A percentile compares a stretch with the other conserved stretches of the same genome.
These are phyloP conservation scores for Pyricularia sp. DNA, from an alignment of 2,329 filamentous ascomycete genomes.

Conservation along the genomic window DNA sequence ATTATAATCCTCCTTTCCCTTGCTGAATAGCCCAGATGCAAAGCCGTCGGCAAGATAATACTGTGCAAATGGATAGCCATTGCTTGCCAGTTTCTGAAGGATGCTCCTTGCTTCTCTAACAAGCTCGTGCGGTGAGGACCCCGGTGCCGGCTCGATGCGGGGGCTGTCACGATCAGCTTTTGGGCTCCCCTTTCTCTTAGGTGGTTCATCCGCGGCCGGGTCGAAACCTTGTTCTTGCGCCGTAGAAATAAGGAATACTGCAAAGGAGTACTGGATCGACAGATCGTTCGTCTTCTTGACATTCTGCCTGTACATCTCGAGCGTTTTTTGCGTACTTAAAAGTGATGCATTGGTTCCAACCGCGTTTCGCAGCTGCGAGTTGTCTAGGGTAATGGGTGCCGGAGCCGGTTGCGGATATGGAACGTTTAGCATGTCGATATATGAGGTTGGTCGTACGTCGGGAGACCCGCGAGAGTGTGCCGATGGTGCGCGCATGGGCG, in stretches of 20 bases:
- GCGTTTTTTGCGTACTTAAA: conserved; percentile 81
- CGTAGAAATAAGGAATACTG: conserved; percentile 83
- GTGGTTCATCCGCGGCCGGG: conserved; percentile 37
- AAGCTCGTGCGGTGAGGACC: conserved; percentile 55
- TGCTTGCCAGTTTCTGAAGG: conserved; percentile 74
- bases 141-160: conserved; percentile 28
- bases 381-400: conserved; percentile 64
- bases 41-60: conserved; percentile 96
- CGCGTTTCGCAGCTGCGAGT: conserved; percentile 65
- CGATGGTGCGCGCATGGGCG: conserved; percentile 37
- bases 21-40: conserved; percentile 89
- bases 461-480: conserved; percentile 44
- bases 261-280: conserved; percentile 91
- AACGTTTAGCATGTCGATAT: conserved; percentile 52
- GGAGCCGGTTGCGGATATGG: conserved; percentile 73
- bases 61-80: conserved; percentile 91
- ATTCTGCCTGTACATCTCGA: conserved; percentile 96
- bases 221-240: conserved; percentile 67
- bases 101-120: conserved; percentile 84
- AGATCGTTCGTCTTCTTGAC: conserved; percentile 94
- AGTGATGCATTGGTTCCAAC: conserved; percentile 88
- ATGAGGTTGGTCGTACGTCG: conserved; percentile 42
- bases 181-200: conserved; percentile 33
- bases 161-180: conserved; percentile 37
- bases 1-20: conserved; percentile 85